A percentile compares a stretch with the other conserved stretches of the same genome.
Conservation (phyloP, 257 asterid genomes). For the Penstemon eatonii region DNA sequence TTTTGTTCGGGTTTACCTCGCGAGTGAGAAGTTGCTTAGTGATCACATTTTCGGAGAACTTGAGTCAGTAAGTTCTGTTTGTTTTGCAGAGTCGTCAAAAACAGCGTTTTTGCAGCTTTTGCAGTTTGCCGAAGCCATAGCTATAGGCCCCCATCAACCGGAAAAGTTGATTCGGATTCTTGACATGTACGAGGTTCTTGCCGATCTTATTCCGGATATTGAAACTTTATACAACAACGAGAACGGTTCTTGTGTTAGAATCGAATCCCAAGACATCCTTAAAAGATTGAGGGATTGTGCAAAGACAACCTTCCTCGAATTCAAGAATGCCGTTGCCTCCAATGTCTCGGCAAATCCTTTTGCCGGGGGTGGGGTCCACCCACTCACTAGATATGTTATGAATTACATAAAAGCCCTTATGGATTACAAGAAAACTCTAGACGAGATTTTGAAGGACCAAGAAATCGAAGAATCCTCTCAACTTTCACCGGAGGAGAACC, state of each 20-base stretch:
- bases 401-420: constrained; percentile 68
- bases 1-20: constrained; percentile 75
- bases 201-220: constrained; percentile 64
- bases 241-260: constrained; percentile 45
- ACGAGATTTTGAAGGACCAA: constrained; percentile 60
- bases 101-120: constrained; percentile 69
- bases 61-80: constrained; percentile 45
- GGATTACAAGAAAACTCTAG: constrained; percentile 65
- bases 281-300: constrained; percentile 72
- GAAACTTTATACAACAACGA: constrained; percentile 50
- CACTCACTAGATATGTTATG: constrained; percentile 80
- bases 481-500: constrained; percentile 50
- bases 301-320: constrained; percentile 74
- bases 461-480: constrained; percentile 34
- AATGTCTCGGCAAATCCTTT: constrained; percentile 60
- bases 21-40: constrained; percentile 67
- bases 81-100: constrained; percentile 74
- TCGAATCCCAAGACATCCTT: constrained; percentile 59
- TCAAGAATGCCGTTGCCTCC: constrained; percentile 66
- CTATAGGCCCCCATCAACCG: constrained; percentile 81
- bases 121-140: constrained; percentile 74
- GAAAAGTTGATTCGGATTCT: constrained; percentile 83
- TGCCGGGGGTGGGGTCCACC: constrained; percentile 84
- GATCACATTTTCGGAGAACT: constrained; percentile 85
- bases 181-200: constrained; percentile 84